These are phyloP conservation scores for Hapsidospora chrysogenum DNA, from an alignment of 495 filamentous ascomycete species.

Conservation along the genomic window DNA sequence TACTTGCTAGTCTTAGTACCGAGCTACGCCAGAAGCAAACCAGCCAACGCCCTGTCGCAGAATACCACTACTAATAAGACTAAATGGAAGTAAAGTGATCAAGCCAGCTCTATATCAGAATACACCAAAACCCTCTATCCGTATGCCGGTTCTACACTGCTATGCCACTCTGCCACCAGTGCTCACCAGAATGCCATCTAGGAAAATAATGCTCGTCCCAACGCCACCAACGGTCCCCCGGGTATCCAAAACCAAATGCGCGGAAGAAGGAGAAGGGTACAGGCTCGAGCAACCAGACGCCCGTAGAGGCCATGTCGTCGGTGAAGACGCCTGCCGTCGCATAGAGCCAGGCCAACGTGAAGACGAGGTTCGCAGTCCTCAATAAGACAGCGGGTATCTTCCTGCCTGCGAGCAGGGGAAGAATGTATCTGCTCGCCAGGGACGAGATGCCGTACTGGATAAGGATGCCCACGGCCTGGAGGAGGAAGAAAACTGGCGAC, in stretches of 20 bases:
- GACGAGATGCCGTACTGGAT: constrained; percentile 20
- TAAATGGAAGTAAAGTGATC: too few relatives aligned
- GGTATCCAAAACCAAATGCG: constrained; percentile 29
- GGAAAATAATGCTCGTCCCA: constrained; percentile 31
- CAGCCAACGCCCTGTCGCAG: too few relatives aligned
- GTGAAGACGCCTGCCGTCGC: constrained; percentile 31
- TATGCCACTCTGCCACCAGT: constrained; percentile 52
- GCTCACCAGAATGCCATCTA: constrained; percentile 28
- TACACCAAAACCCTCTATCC: too few relatives aligned
- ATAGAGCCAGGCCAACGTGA: constrained; percentile 39
- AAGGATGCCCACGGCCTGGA: constrained; percentile 37
- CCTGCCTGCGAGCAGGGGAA: constrained; percentile 9
- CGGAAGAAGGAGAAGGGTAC: constrained; percentile 46
- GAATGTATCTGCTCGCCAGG: background rate
- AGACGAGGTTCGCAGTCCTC: constrained; percentile 31
- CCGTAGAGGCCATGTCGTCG: constrained; percentile 46
- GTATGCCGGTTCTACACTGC: constrained; percentile 24
- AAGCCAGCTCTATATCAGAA: too few relatives aligned
- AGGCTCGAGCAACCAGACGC: constrained; percentile 51
- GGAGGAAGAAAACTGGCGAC: constrained; percentile 33
- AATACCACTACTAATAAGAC: too few relatives aligned
- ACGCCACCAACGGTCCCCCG: constrained; percentile 38
- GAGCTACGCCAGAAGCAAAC: too few relatives aligned
- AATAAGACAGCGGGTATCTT: constrained; percentile 20
- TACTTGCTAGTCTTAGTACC: too few relatives aligned